Evolutionary conservation across 495 filamentous ascomycete genomes (phyloP).

Genomic region (Xylaria flabelliformis): DNA sequence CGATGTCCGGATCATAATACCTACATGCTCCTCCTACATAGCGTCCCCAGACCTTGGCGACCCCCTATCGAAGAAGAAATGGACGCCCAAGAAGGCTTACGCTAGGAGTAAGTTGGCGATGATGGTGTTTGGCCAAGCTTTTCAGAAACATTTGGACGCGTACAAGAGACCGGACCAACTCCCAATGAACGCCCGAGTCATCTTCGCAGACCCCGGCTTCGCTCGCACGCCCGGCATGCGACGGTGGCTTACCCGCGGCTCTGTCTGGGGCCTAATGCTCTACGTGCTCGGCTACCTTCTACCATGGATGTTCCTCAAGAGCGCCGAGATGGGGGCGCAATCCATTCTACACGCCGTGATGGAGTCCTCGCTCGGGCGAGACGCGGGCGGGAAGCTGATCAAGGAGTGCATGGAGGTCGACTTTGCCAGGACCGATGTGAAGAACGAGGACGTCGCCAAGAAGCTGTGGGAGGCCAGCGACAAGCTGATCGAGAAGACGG

Average conservation of each 20-base stretch:
- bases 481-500: slow-evolving; percentile 78
- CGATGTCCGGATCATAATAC: slow-evolving; percentile 86
- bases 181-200: slow-evolving; percentile 78
- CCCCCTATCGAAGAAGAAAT: slow-evolving; percentile 52
- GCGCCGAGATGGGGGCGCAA: slow-evolving; percentile 80
- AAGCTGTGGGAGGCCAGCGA: slow-evolving; percentile 88
- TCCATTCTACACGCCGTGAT: slow-evolving; percentile 84
- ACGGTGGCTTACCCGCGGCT: slow-evolving; percentile 83
- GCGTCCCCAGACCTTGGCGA: slow-evolving; percentile 63
- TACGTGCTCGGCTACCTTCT: slow-evolving; percentile 81
- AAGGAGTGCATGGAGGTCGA: slow-evolving; percentile 87
- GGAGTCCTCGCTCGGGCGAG: slow-evolving; percentile 71
- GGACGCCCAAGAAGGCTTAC: slow-evolving; percentile 66
- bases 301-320: slow-evolving; percentile 90
- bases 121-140: slow-evolving; percentile 84
- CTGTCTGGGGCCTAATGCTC: slow-evolving; percentile 76
- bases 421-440: slow-evolving; percentile 73
- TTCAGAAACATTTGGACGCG: slow-evolving; percentile 84
- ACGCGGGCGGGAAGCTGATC: slow-evolving; percentile 70
- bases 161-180: slow-evolving; percentile 82
- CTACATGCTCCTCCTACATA: slow-evolving; percentile 87
- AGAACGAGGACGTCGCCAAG: slow-evolving; percentile 78
- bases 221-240: slow-evolving; percentile 84
- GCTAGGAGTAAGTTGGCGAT: slow-evolving; percentile 87
- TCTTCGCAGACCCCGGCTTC: slow-evolving; percentile 86